phyloP scores from a whole-genome alignment of 192 early-diverging fungal genomes.

The Gryganskiella cystojenkinii region DNA sequence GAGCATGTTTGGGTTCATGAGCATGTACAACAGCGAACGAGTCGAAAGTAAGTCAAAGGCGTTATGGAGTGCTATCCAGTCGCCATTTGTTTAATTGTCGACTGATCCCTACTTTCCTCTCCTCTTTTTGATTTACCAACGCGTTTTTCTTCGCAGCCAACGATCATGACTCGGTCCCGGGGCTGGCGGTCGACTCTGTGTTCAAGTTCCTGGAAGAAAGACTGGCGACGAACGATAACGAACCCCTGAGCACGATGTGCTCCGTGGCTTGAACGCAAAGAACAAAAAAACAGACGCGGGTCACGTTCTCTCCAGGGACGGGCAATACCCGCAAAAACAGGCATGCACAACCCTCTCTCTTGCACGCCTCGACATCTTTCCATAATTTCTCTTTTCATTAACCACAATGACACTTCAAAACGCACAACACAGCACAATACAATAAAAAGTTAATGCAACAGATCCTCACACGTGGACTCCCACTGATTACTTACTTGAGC shows the following conservation, averaged over 20 bases:
- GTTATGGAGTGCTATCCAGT: background rate
- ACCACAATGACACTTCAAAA: too few relatives aligned
- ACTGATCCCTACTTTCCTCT: background rate
- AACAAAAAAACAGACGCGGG: too few relatives aligned
- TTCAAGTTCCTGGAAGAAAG: slow-evolving; percentile 19
- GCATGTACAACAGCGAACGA: background rate
- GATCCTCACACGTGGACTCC: too few relatives aligned
- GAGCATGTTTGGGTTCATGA: background rate
- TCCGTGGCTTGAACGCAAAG: too few relatives aligned
- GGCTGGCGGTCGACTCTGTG: slow-evolving; percentile 19
- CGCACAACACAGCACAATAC: too few relatives aligned
- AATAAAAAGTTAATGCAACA: too few relatives aligned
- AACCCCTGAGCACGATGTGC: background rate
- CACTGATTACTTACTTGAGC: too few relatives aligned
- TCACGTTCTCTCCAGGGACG: too few relatives aligned
- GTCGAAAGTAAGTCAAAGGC: background rate
- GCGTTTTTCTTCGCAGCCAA: slow-evolving; percentile 5
- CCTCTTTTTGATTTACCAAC: background rate
- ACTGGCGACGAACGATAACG: background rate
- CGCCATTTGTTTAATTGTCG: background rate
- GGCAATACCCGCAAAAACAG: too few relatives aligned
- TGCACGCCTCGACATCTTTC: too few relatives aligned
- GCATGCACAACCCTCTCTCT: too few relatives aligned
- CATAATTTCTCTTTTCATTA: too few relatives aligned
- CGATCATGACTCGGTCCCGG: slow-evolving; percentile 43